Evolutionary conservation across 306 rosid species (phyloP).

Genomic region (Dalbergia cultrata): DNA sequence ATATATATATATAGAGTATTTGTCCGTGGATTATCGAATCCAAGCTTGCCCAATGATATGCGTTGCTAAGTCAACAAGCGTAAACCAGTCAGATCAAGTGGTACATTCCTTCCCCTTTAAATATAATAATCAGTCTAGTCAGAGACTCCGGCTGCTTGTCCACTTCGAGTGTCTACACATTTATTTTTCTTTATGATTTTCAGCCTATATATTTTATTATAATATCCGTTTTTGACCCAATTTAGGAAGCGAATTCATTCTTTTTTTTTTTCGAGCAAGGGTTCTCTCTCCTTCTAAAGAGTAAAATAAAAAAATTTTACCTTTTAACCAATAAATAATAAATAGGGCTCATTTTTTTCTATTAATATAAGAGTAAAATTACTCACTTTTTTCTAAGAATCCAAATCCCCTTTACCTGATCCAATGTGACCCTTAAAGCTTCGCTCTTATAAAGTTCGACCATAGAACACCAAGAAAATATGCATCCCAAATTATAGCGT

Average conservation of each 20-base stretch:
- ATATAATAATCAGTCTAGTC: not conserved
- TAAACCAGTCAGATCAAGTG: not conserved
- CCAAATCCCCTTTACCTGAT: too few species aligned
- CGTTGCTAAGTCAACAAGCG: conserved; percentile 30
- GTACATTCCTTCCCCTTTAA: not conserved
- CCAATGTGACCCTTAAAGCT: too few species aligned
- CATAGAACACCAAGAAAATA: too few species aligned
- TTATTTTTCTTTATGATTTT: not conserved
- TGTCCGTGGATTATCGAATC: not conserved
- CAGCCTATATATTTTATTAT: not conserved
- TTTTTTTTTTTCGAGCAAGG: not conserved
- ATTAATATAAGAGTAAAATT: too few species aligned
- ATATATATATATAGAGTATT: too few species aligned
- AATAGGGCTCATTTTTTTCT: too few species aligned
- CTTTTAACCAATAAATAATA: too few species aligned
- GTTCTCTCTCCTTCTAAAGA: too few species aligned
- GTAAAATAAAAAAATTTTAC: too few species aligned
- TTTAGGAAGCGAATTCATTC: not conserved
- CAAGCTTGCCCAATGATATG: not conserved
- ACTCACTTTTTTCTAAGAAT: too few species aligned
- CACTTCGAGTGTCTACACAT: not conserved
- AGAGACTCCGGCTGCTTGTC: conserved; percentile 39
- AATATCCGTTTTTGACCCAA: not conserved
- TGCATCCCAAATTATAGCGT: not conserved
- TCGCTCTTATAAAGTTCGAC: too few species aligned